A percentile compares a stretch with the other conserved stretches of the same genome.
Evolutionary conservation across 2,329 filamentous ascomycete species (phyloP).

Genomic region (Aspergillus felis): DNA sequence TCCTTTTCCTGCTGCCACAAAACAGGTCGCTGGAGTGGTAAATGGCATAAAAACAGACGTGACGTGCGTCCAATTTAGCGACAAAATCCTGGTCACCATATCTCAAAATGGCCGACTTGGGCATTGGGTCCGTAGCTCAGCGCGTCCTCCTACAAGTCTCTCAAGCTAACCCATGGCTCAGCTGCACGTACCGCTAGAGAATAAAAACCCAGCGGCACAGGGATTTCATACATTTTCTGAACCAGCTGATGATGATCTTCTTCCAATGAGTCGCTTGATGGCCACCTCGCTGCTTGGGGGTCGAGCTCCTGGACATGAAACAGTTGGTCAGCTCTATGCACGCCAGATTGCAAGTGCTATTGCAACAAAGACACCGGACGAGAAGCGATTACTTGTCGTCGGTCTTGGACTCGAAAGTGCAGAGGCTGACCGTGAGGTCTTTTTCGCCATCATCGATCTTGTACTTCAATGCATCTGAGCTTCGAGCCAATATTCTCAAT

Average conservation of each 20-base stretch:
- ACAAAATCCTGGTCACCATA: slow-evolving; percentile 87
- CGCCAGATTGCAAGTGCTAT: slow-evolving; percentile 84
- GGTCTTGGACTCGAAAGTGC: slow-evolving; percentile 53
- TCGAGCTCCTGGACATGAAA: slow-evolving; percentile 73
- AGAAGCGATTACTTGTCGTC: slow-evolving; percentile 57
- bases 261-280: slow-evolving; percentile 78
- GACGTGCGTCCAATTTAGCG: slow-evolving; percentile 69
- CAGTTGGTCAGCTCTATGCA: slow-evolving; percentile 80
- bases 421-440: slow-evolving; percentile 38
- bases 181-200: slow-evolving; percentile 32
- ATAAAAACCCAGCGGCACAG: slow-evolving; percentile 32
- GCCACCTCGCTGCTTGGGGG: slow-evolving; percentile 84
- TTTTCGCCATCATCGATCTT: slow-evolving; percentile 42
- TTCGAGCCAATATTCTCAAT: background rate
- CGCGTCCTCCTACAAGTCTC: background rate
- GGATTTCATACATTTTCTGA: slow-evolving; percentile 37
- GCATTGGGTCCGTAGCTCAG: slow-evolving; percentile 70
- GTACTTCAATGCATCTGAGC: slow-evolving; percentile 40
- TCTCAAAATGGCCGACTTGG: slow-evolving; percentile 79
- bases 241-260: slow-evolving; percentile 51
- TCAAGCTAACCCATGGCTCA: slow-evolving; percentile 10
- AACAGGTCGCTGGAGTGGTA: slow-evolving; percentile 58
- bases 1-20: slow-evolving; percentile 66
- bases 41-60: slow-evolving; percentile 69
- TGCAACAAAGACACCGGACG: slow-evolving; percentile 63